Percentiles rank a stretch among this genome's conserved stretches.
phyloP scores from a whole-genome alignment of 139 green algal species.

The Edaphochlamys debaryana region DNA sequence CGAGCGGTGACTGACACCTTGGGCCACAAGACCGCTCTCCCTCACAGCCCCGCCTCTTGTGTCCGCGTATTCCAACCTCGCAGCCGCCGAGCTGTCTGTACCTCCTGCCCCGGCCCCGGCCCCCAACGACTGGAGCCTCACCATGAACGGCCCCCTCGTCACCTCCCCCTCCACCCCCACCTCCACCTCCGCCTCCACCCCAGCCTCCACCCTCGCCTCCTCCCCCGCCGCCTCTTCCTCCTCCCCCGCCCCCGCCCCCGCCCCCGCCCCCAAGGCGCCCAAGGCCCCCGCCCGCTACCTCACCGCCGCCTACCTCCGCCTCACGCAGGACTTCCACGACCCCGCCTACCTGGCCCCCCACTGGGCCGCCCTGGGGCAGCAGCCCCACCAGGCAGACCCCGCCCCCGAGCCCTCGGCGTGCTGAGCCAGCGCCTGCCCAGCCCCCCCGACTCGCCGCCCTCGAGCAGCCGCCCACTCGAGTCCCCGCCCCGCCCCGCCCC shows the following conservation, averaged over 20 bases:
- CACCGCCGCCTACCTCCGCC: slow-evolving; percentile 23
- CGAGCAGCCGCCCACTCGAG: no score
- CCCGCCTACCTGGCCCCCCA: not conserved
- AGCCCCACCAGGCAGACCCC: no score
- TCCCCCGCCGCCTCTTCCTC: not conserved
- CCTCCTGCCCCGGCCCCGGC: not conserved
- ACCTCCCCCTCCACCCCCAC: not conserved
- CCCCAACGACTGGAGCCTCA: not conserved
- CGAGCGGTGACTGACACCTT: not conserved
- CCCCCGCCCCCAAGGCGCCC: not conserved
- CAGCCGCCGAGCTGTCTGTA: not conserved
- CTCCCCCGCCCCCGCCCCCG: not conserved
- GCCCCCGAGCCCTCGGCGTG: no score
- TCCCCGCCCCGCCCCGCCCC: no score
- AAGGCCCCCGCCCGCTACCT: not conserved
- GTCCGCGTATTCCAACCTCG: not conserved
- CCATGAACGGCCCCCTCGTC: slow-evolving; percentile 7
- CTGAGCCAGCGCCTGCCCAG: no score
- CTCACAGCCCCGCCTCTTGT: not conserved
- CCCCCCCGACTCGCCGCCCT: no score
- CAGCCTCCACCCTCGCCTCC: not conserved
- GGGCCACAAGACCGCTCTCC: not conserved
- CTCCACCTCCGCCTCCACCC: not conserved
- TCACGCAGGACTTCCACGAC: slow-evolving; percentile 49
- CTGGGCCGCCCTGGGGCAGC: no score